These are phyloP conservation scores for Pichia sp. DNA, from an alignment of 1,139 yeast genomes.

Conservation along the genomic window DNA sequence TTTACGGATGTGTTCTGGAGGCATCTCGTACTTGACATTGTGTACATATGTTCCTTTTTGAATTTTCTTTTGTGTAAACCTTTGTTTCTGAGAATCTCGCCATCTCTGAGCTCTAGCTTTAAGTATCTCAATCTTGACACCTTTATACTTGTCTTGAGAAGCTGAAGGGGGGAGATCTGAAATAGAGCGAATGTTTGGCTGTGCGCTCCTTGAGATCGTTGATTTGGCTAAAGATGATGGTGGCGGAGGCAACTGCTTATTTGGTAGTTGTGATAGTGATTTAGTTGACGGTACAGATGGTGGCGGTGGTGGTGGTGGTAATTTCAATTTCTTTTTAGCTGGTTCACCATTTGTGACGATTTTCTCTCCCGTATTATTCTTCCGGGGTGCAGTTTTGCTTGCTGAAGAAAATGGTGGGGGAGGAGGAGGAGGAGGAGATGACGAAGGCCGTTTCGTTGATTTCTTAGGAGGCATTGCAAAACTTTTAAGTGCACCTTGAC, in stretches of 20 bases:
- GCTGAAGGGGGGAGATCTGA: slow-evolving; percentile 19
- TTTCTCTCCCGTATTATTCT: background rate
- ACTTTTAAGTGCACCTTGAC: no score
- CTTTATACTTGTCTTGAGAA: slow-evolving; percentile 30
- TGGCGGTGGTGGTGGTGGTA: slow-evolving; percentile 26
- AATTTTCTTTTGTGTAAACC: slow-evolving; percentile 39
- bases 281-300: background rate
- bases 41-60: slow-evolving; percentile 45
- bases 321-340: slow-evolving; percentile 17
- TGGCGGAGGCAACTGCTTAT: slow-evolving; percentile 21
- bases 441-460: background rate
- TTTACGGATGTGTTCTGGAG: slow-evolving; percentile 88
- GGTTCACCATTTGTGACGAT: slow-evolving; percentile 18
- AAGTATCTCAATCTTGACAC: slow-evolving; percentile 23
- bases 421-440: background rate
- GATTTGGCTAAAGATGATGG: slow-evolving; percentile 24
- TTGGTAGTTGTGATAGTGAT: background rate
- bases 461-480: slow-evolving; percentile 1
- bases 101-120: slow-evolving; percentile 54
- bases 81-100: slow-evolving; percentile 60
- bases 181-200: background rate
- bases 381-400: background rate
- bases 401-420: slow-evolving; percentile 18
- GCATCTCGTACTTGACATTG: slow-evolving; percentile 77
- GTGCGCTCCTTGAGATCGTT: background rate